Conservation (phyloP, 225 moss, liverwort and hornwort species). For the Marchantia paleacea region DNA sequence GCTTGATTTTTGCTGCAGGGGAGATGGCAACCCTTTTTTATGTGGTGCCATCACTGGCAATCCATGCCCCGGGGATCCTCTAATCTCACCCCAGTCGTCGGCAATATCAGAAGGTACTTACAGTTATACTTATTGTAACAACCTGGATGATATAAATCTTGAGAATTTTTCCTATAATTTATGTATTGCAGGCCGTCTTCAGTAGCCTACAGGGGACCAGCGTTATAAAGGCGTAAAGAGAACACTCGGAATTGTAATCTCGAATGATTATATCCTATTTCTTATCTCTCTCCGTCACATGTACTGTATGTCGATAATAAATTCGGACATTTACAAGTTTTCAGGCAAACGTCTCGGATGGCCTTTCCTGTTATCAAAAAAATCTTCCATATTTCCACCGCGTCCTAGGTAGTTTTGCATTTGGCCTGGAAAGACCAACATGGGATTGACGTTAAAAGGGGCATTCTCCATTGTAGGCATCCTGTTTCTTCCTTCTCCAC, state of each 20-base stretch:
- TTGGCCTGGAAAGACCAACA: constrained; percentile 87
- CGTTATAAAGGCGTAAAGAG: too few relatives aligned
- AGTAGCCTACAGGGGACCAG: too few relatives aligned
- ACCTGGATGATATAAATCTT: too few relatives aligned
- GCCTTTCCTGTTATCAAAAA: constrained; percentile 90
- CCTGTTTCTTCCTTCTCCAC: constrained; percentile 40
- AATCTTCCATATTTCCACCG: constrained; percentile 90
- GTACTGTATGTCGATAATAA: too few relatives aligned
- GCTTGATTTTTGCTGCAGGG: constrained; percentile 23
- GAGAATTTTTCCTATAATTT: too few relatives aligned
- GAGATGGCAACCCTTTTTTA: constrained; percentile 37
- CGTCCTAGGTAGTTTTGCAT: constrained; percentile 85
- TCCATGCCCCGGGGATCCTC: constrained; percentile 45
- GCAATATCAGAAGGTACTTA: background rate
- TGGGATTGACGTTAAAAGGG: constrained; percentile 55
- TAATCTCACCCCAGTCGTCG: constrained; percentile 3
- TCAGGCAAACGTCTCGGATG: constrained; percentile 77
- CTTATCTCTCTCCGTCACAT: too few relatives aligned
- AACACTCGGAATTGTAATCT: too few relatives aligned
- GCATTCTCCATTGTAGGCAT: constrained; percentile 24
- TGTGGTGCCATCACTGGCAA: constrained; percentile 40
- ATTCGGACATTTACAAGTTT: too few relatives aligned
- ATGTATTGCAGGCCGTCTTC: too few relatives aligned
- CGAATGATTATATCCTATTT: too few relatives aligned
- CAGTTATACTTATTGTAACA: background rate